Percentiles rank a stretch among this genome's conserved stretches.
Evolutionary conservation across 805 yeast species (phyloP).

Genomic region (Candida caryicola): DNA sequence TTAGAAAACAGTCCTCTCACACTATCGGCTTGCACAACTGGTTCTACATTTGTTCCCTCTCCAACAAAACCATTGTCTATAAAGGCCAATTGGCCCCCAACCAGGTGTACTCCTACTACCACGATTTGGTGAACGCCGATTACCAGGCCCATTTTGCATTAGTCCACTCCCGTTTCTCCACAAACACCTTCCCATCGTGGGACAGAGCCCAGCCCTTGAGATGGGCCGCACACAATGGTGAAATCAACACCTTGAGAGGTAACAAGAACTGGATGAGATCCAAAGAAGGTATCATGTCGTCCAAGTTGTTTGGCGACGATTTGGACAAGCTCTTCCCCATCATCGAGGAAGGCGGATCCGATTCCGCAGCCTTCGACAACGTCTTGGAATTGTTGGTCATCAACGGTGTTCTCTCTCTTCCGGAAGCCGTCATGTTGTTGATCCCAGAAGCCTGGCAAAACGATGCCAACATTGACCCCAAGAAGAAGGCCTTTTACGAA

Average conservation of each 20-base stretch:
- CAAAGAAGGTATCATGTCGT: conserved; percentile 93
- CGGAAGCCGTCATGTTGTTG: conserved; percentile 95
- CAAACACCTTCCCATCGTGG: conserved; percentile 99
- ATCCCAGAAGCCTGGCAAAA: conserved; percentile 99
- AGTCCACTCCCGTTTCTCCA: conserved; percentile 95
- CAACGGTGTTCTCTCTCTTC: conserved; percentile 87
- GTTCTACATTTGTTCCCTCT: conserved; percentile 94
- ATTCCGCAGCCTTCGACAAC: conserved; percentile 96
- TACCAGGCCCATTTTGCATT: conserved; percentile 94
- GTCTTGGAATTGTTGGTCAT: conserved; percentile 88
- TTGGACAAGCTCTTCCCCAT: conserved; percentile 89
- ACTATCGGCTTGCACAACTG: conserved; percentile 93
- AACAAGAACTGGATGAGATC: conserved; percentile 99
- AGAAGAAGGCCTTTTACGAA: conserved; percentile 91
- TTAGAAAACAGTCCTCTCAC: conserved; percentile 87
- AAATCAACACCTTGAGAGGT: conserved; percentile 94
- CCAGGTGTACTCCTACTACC: conserved; percentile 93
- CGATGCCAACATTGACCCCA: conserved; percentile 81
- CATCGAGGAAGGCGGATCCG: conserved; percentile 98
- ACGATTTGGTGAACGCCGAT: conserved; percentile 86
- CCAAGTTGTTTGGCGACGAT: conserved; percentile 84
- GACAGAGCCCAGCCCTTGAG: conserved; percentile 98
- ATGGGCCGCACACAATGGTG: conserved; percentile 98
- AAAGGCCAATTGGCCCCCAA: conserved; percentile 97
- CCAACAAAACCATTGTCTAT: conserved; percentile 87